Percentiles rank a stretch among this genome's conserved stretches.
phyloP scores from a whole-genome alignment of 2,329 filamentous ascomycete genomes.

The Thielaviopsis ethacetica region DNA sequence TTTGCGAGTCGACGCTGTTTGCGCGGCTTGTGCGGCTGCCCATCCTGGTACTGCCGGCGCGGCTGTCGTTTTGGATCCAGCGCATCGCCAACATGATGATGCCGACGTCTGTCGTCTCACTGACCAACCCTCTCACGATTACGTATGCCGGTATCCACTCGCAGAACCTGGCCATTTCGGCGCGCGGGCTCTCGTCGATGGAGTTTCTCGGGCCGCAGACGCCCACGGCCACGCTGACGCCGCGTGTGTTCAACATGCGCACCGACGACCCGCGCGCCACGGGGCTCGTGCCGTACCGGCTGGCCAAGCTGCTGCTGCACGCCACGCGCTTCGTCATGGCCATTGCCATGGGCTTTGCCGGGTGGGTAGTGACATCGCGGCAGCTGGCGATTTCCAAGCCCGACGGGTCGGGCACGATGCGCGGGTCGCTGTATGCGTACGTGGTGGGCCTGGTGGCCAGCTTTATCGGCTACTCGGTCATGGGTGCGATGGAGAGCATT shows the following conservation, averaged over 20 bases:
- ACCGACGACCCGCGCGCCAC: constrained; percentile 18
- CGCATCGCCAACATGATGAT: constrained; percentile 65
- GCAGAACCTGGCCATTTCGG: constrained; percentile 60
- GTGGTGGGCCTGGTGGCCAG: constrained; percentile 83
- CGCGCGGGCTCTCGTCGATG: constrained; percentile 66
- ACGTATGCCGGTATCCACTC: constrained; percentile 93
- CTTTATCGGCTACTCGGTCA: constrained; percentile 85
- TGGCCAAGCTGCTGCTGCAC: constrained; percentile 82
- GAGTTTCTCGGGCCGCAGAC: constrained; percentile 58
- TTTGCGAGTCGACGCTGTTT: constrained; percentile 74
- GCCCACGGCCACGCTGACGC: constrained; percentile 56
- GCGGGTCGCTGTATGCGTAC: constrained; percentile 85
- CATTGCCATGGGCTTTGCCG: constrained; percentile 74
- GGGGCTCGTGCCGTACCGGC: constrained; percentile 67
- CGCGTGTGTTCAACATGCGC: constrained; percentile 30
- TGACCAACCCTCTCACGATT: constrained; percentile 82
- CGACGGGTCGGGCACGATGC: constrained; percentile 33
- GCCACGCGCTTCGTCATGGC: constrained; percentile 86
- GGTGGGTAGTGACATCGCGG: constrained; percentile 89
- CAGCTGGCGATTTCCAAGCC: constrained; percentile 48
- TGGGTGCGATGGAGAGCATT: constrained; percentile 82
- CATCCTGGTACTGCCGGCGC: constrained; percentile 63
- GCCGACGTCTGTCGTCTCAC: constrained; percentile 65
- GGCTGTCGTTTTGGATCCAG: constrained; percentile 47
- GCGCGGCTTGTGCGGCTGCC: constrained; percentile 70